Evolutionary conservation across 352 stramenopile genomes (phyloP), one percentile per base, ranked within the genome.

Genomic region (Phytophthora chlamydospora): DNA sequence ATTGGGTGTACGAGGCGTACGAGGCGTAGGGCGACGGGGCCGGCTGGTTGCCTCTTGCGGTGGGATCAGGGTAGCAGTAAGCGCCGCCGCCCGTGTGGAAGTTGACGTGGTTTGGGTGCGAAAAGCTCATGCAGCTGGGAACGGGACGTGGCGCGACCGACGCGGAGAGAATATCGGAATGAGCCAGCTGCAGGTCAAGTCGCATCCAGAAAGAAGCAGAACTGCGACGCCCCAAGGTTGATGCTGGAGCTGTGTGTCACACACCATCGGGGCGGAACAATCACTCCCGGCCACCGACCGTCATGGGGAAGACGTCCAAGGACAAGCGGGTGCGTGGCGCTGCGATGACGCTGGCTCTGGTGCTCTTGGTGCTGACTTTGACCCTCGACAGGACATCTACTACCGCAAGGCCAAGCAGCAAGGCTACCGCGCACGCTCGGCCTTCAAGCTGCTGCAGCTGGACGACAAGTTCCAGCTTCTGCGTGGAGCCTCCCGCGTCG

Each of bases 391-490:
- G 80, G 91, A 98, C 42, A 97, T 98, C 19, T 97, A 97, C 76
- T 98, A 98, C 62, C 85, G 91, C 56, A 92, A 91, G 55, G 91
- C 91, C 19, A 98, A 97, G 71, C 85, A 97, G 58, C 82, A 96
- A 36, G 97, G 97, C 24, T 99, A 98, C 75, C 83, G 98, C 60
- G 98, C 98, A 32, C 88, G 98, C 36, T 99, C 93, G 33, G 98
- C 98, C 4, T 99, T 98, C 81, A 99, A 99, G 66, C 75, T 99
- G 16, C 67, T 99, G 10, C 97, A 99, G 66, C 78, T 99, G 11
- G 97, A 99, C 73, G 97, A 98, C 57, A 97, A 98, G 46, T 99
- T 99, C 73, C 76, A 97, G 42, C 72, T 99, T 0, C 95, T 99
- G 35, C 51, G 83, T 17, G 72, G 78, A 75, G 91, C 97, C 38